Evolutionary conservation across 345 rosid species (phyloP).

Genomic region (Populus davidiana): DNA sequence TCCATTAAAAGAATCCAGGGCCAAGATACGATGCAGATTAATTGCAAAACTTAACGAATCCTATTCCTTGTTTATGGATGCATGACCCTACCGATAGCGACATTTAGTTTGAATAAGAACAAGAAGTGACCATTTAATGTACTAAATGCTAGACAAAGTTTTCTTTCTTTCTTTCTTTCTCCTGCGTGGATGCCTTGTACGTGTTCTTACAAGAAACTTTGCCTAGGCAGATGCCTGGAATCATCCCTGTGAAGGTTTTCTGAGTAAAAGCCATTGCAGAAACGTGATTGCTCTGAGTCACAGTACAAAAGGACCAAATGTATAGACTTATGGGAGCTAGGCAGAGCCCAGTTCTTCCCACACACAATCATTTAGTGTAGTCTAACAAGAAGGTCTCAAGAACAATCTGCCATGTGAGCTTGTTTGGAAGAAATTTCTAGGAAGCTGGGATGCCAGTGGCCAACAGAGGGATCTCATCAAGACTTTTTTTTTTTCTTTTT

Average conservation of each 20-base stretch:
- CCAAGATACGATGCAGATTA: background rate
- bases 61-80: constrained; percentile 18
- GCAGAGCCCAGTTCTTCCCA: background rate
- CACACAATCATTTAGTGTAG: background rate
- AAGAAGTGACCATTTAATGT: background rate
- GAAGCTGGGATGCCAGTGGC: background rate
- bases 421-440: background rate
- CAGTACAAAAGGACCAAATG: background rate
- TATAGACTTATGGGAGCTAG: background rate
- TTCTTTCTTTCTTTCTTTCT: too few species aligned
- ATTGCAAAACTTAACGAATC: constrained; percentile 16
- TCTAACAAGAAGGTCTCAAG: background rate
- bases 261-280: background rate
- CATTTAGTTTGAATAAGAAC: background rate
- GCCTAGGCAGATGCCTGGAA: constrained; percentile 1
- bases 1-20: background rate
- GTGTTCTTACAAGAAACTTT: background rate
- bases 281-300: background rate
- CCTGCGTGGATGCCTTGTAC: background rate
- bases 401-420: background rate
- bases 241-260: background rate
- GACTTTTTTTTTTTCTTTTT: too few species aligned
- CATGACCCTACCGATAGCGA: constrained; percentile 16
- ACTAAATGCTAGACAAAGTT: background rate
- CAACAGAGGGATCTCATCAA: background rate